Conservation (phyloP, 441 rosid genomes). For the Metrosideros polymorpha region DNA sequence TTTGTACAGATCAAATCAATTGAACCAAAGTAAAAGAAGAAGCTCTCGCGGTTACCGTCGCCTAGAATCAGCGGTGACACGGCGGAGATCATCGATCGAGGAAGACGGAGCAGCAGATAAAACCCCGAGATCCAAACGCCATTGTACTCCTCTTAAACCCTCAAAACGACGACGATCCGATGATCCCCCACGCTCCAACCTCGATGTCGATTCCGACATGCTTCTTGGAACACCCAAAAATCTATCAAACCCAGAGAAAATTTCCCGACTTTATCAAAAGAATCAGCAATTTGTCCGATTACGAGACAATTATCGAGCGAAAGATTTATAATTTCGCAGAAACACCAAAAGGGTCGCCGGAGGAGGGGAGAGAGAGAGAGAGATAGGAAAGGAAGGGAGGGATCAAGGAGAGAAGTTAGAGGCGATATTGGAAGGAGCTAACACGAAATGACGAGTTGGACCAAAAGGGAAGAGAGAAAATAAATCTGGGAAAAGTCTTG, state of each 20-base stretch:
- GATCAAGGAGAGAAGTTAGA: neutral
- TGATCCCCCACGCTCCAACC: neutral
- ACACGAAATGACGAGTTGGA: neutral
- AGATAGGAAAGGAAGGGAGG: neutral
- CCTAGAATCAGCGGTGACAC: conserved; percentile 81
- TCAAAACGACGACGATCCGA: conserved; percentile 23
- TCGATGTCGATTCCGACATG: neutral
- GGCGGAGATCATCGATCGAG: conserved; percentile 68
- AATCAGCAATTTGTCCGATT: neutral
- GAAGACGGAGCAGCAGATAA: conserved; percentile 52
- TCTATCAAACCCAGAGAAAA: neutral
- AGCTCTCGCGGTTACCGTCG: conserved; percentile 40
- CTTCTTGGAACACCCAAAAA: neutral
- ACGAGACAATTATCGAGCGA: neutral
- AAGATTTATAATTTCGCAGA: neutral
- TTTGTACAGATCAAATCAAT: neutral
- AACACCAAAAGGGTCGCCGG: neutral
- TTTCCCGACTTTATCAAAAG: neutral
- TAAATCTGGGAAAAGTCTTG: neutral
- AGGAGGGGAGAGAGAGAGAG: neutral
- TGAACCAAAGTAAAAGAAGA: neutral
- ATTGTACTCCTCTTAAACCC: conserved; percentile 65
- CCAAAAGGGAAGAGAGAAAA: neutral
- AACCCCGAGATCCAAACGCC: conserved; percentile 88
- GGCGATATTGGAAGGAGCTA: neutral